phyloP scores from a whole-genome alignment of 2,329 filamentous ascomycete species.

The Fusarium sp. region DNA sequence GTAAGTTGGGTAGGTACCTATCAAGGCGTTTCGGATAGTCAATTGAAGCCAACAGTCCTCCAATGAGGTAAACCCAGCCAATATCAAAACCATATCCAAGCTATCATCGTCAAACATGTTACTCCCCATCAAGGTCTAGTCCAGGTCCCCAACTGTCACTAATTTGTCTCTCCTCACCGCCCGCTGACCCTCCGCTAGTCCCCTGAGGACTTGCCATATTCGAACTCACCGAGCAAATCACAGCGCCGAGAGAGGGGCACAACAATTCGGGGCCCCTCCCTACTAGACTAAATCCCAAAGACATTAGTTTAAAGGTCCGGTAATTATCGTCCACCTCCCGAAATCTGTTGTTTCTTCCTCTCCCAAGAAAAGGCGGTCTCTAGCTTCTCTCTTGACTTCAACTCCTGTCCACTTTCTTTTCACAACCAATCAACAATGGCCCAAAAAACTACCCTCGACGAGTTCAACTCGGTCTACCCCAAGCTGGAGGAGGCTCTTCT shows the following conservation, averaged over 20 bases:
- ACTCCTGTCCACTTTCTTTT: background rate
- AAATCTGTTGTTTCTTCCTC: conserved; percentile 14
- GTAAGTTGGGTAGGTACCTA: background rate
- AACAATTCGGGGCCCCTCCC: background rate
- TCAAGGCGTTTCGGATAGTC: conserved; percentile 1
- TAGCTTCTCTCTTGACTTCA: background rate
- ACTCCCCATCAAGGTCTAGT: background rate
- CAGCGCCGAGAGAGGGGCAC: conserved; percentile 43
- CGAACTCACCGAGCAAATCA: conserved; percentile 43
- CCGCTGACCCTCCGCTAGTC: conserved; percentile 23
- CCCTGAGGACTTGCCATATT: conserved; percentile 29
- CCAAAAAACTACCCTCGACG: conserved; percentile 79
- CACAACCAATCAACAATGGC: conserved; percentile 59
- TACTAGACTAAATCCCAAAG: conserved; percentile 7
- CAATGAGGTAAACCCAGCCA: conserved; percentile 1
- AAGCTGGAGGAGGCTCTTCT: conserved; percentile 85
- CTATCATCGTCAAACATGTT: background rate
- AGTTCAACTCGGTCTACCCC: conserved; percentile 92
- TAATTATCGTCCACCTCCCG: conserved; percentile 42
- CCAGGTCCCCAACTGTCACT: conserved; percentile 12
- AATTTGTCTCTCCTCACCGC: conserved; percentile 30
- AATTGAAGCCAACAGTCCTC: background rate
- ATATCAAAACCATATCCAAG: background rate
- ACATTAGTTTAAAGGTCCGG: conserved; percentile 22
- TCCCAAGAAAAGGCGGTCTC: conserved; percentile 32